phyloP scores from a whole-genome alignment of 805 yeast species.

The Starmerella asiatica region DNA sequence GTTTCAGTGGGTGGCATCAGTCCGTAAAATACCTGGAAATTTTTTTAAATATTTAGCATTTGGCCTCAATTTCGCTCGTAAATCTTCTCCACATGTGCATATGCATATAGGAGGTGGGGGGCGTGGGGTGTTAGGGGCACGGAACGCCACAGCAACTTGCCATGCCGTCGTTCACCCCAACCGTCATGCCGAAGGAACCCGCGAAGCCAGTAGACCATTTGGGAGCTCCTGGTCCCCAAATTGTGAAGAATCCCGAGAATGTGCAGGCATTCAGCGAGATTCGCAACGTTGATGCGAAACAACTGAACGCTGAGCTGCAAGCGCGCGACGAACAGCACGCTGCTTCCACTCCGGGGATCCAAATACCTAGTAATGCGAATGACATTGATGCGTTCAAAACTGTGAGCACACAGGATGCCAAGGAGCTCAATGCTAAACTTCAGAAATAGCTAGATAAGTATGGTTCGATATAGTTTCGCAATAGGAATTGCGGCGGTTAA shows the following conservation, averaged over 20 bases:
- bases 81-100: no score
- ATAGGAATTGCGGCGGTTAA: no score
- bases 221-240: slow-evolving; percentile 64
- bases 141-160: background rate
- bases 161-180: slow-evolving; percentile 20
- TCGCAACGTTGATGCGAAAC: slow-evolving; percentile 43
- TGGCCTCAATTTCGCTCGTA: no score
- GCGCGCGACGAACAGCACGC: slow-evolving; percentile 12
- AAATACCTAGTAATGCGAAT: slow-evolving; percentile 47
- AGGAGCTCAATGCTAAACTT: slow-evolving; percentile 36
- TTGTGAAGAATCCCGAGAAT: slow-evolving; percentile 48
- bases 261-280: slow-evolving; percentile 52
- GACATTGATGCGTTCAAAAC: slow-evolving; percentile 54
- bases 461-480: no score
- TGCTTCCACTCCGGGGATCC: slow-evolving; percentile 61
- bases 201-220: slow-evolving; percentile 8
- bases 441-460: slow-evolving; percentile 5
- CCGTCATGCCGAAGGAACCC: slow-evolving; percentile 27
- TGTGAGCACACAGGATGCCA: slow-evolving; percentile 42
- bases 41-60: no score
- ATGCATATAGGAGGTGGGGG: no score
- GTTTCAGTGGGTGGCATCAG: no score
- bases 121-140: no score
- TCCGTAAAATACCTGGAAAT: no score
- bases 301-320: slow-evolving; percentile 34